Conservation (phyloP, 2,329 filamentous ascomycete genomes). For the Penicillium sp. region DNA sequence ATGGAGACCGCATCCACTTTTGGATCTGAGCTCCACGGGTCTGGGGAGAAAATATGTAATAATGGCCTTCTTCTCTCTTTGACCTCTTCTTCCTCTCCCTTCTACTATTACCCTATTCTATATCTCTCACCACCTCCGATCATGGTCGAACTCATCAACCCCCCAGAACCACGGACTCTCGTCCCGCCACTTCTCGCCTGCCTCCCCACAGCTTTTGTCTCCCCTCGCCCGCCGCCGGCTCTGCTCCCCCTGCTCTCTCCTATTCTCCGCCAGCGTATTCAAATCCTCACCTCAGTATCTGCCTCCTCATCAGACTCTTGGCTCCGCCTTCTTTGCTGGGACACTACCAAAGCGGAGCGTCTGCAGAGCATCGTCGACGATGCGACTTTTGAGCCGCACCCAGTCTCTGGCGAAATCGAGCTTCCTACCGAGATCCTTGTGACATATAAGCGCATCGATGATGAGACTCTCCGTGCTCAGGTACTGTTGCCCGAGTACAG, state of each 20-base stretch:
- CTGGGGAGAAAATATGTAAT: constrained; percentile 8
- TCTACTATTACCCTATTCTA: neutral
- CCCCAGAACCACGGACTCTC: constrained; percentile 62
- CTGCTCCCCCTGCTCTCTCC: constrained; percentile 67
- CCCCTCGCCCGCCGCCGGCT: constrained; percentile 64
- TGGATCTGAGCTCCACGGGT: constrained; percentile 7
- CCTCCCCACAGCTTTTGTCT: constrained; percentile 65
- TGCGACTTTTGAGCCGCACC: constrained; percentile 66
- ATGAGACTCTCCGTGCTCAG: constrained; percentile 65
- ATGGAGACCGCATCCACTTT: constrained; percentile 22
- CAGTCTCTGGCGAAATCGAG: constrained; percentile 69
- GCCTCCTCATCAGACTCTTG: constrained; percentile 58
- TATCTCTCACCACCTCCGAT: constrained; percentile 25
- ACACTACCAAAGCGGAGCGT: constrained; percentile 57
- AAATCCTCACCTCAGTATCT: constrained; percentile 58
- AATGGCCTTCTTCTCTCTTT: neutral
- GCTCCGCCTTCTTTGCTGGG: constrained; percentile 67
- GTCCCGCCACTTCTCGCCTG: constrained; percentile 69
- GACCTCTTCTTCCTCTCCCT: constrained; percentile 4
- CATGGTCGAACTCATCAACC: constrained; percentile 61
- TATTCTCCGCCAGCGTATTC: constrained; percentile 66
- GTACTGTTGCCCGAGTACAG: constrained; percentile 62
- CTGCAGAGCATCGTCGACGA: constrained; percentile 61
- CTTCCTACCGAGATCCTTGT: constrained; percentile 62
- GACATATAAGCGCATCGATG: constrained; percentile 64